Percentiles rank a stretch among this genome's conserved stretches.
phyloP scores from a whole-genome alignment of 1,139 yeast species.

The Blastobotrys raffinosifermentans region DNA sequence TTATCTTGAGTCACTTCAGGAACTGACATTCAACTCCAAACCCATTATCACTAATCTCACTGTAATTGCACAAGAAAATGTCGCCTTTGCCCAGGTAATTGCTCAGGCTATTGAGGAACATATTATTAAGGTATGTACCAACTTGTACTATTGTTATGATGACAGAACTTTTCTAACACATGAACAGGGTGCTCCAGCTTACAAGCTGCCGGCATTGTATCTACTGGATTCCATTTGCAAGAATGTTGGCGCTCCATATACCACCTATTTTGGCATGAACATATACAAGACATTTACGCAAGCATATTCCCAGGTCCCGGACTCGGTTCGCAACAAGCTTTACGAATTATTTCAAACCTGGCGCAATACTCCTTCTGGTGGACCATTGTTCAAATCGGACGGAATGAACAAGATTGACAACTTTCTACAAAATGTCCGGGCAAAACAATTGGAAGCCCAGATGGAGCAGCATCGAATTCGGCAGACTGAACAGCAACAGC shows the following conservation, averaged over 20 bases:
- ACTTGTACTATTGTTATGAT: neutral
- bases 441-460: slow-evolving; percentile 32
- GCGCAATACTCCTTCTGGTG: slow-evolving; percentile 58
- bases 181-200: slow-evolving; percentile 59
- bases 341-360: slow-evolving; percentile 80
- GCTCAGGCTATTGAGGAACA: slow-evolving; percentile 64
- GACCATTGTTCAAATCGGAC: slow-evolving; percentile 67
- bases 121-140: slow-evolving; percentile 47
- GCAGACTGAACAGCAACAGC: slow-evolving; percentile 13
- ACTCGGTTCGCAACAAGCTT: slow-evolving; percentile 65
- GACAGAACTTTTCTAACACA: slow-evolving; percentile 2
- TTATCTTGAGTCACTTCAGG: slow-evolving; percentile 61
- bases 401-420: slow-evolving; percentile 68
- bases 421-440: slow-evolving; percentile 55
- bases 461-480: slow-evolving; percentile 11
- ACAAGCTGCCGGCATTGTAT: slow-evolving; percentile 77
- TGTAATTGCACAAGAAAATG: slow-evolving; percentile 80
- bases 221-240: slow-evolving; percentile 90
- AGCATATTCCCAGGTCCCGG: slow-evolving; percentile 73
- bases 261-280: slow-evolving; percentile 62
- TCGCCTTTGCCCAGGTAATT: slow-evolving; percentile 69
- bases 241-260: slow-evolving; percentile 84
- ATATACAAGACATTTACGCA: slow-evolving; percentile 65
- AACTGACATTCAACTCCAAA: slow-evolving; percentile 79
- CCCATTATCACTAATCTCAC: slow-evolving; percentile 87